Base-by-base conservation (phyloP, 2,329 filamentous ascomycete genomes). In the Talaromyces sp. region DNA sequence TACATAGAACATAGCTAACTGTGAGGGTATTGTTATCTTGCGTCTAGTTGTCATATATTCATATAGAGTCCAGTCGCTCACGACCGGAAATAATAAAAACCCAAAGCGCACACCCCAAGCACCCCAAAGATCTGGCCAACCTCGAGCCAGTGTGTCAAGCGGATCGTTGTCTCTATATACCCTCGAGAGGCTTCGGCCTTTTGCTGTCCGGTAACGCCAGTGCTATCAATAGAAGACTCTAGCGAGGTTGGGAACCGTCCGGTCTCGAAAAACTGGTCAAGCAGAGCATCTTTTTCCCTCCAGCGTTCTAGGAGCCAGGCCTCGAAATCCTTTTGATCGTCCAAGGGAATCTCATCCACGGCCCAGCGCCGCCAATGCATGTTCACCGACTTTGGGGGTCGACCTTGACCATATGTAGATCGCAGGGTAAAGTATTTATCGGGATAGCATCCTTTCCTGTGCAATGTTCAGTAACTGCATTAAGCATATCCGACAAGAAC, bases 321-420 rank as follows among this genome's bases (percentile, higher is more conserved):
- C 61, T 96, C 92, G 70, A 99, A 99, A 7, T 84, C 81, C 47
- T 89, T 84, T 17, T 84, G 82, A 67, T 88, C 85, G 33, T 92
- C 83, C 10, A 96, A 83, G 0, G 93, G 93, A 51, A 99, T 96
- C 22, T 92, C 87, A 25, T 84, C 83, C 15, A 97, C 73, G 36
- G 85, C 84, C 76, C 96, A 97, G 10, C 92, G 87, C 58, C 95
- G 87, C 92, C 93, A 99, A 77, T 96, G 90, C 81, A 98, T 93
- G 76, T 97, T 98, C 70, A 98, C 93, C 1, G 92, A 96, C 73
- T 93, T 96, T 1, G 93, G 95, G 0, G 93, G 89, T 1, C 91
- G 86, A 13, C 95, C 93, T 73, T 95, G 86, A 65, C 97, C 88
- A 72, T 95, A 96, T 4, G 92, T 96, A 55, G 92, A 92, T 2